phyloP scores from a whole-genome alignment of 345 rosid genomes.

The Eucalyptus dawsonii region DNA sequence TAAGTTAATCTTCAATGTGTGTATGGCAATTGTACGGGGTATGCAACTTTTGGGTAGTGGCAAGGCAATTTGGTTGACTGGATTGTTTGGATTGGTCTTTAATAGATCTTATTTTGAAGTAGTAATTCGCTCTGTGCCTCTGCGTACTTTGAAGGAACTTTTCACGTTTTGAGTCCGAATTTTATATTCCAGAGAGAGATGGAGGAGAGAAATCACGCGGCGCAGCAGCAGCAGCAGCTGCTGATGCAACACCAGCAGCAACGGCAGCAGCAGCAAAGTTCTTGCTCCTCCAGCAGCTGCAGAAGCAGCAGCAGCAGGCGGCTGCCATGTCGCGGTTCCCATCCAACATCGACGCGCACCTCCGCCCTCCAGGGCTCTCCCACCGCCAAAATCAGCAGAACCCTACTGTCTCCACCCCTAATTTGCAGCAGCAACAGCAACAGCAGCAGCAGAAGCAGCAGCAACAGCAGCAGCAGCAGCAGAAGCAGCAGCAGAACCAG shows the following conservation, averaged over 20 bases:
- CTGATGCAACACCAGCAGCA: slow-evolving; percentile 29
- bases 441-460: not conserved
- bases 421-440: not conserved
- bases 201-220: slow-evolving; percentile 47
- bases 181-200: not conserved
- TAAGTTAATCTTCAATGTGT: no score
- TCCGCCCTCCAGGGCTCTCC: slow-evolving; percentile 38
- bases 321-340: slow-evolving; percentile 86
- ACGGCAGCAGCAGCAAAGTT: not conserved
- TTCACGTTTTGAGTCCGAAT: not conserved
- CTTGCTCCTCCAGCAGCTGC: slow-evolving; percentile 51
- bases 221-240: slow-evolving; percentile 18
- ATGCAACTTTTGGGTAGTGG: no score
- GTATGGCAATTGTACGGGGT: no score
- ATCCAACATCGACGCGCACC: slow-evolving; percentile 76
- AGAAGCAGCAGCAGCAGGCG: slow-evolving; percentile 58
- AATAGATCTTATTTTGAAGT: no score
- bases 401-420: slow-evolving; percentile 4
- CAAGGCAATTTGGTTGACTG: no score
- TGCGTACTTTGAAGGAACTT: no score
- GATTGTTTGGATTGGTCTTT: no score
- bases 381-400: slow-evolving; percentile 35
- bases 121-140: no score
- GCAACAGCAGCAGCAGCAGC: slow-evolving; percentile 4
- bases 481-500: not conserved